Evolutionary conservation across 2,329 filamentous ascomycete genomes (phyloP).

Genomic region (Aspergillus sp.): DNA sequence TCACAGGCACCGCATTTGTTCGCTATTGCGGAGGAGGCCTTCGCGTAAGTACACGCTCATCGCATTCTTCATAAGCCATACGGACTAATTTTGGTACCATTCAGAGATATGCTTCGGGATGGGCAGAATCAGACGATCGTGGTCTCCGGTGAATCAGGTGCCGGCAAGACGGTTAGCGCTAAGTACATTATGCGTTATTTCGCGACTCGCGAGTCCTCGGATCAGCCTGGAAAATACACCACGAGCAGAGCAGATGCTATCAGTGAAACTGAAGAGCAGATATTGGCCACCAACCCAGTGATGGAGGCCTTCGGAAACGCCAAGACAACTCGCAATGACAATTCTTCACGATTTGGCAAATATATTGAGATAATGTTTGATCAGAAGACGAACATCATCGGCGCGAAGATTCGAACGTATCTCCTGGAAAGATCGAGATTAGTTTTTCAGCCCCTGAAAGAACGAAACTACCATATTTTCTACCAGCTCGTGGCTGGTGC

Average conservation of each 20-base stretch:
- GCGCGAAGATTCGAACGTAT: constrained; percentile 94
- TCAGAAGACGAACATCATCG: constrained; percentile 88
- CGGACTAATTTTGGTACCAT: constrained; percentile 31
- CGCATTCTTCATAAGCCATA: neutral
- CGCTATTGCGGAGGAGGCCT: constrained; percentile 97
- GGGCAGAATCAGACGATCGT: constrained; percentile 96
- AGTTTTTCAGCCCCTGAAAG: constrained; percentile 94
- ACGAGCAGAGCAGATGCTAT: constrained; percentile 73
- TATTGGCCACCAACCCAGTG: constrained; percentile 95
- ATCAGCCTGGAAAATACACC: constrained; percentile 69
- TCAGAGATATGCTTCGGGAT: constrained; percentile 92
- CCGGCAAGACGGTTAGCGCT: constrained; percentile 96
- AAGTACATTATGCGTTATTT: constrained; percentile 99
- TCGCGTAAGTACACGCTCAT: constrained; percentile 59
- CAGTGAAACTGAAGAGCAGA: constrained; percentile 98
- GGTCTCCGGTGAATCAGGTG: constrained; percentile 97
- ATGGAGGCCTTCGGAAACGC: constrained; percentile 99
- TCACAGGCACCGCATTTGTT: constrained; percentile 97
- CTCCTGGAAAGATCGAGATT: constrained; percentile 89
- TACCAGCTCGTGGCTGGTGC: constrained; percentile 93
- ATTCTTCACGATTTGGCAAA: constrained; percentile 97
- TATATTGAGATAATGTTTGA: constrained; percentile 99
- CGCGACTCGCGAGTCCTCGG: constrained; percentile 89
- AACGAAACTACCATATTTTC: constrained; percentile 98
- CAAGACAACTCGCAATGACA: constrained; percentile 99